phyloP scores from a whole-genome alignment of 768 basidiomycete species.

The Clitopilus passeckerianus region DNA sequence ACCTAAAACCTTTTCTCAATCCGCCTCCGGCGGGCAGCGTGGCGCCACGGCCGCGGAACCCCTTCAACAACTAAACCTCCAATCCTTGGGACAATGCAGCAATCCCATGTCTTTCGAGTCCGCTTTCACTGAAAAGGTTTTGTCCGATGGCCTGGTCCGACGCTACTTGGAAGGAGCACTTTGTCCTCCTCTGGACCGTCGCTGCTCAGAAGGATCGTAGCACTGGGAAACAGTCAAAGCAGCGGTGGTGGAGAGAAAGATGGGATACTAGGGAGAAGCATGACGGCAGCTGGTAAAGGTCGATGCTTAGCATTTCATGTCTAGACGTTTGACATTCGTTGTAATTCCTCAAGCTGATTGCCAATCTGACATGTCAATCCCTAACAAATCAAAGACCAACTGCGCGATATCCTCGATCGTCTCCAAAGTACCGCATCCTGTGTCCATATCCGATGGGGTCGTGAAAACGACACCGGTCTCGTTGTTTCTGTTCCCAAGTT shows the following conservation, averaged over 20 bases:
- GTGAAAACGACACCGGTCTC: not conserved
- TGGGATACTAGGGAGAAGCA: too few species aligned
- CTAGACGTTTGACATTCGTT: too few species aligned
- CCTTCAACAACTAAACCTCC: constrained; percentile 39
- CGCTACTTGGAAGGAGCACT: too few species aligned
- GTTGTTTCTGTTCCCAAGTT: not conserved
- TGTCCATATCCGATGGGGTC: not conserved
- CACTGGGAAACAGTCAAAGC: too few species aligned
- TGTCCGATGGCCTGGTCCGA: too few species aligned
- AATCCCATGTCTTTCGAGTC: constrained; percentile 12
- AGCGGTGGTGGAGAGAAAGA: too few species aligned
- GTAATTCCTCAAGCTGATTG: not conserved
- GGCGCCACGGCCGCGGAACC: constrained; percentile 49
- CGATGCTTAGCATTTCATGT: too few species aligned
- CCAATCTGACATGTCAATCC: not conserved
- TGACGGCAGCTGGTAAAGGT: too few species aligned
- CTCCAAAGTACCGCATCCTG: not conserved
- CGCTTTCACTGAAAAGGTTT: not conserved
- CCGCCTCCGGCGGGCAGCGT: constrained; percentile 53
- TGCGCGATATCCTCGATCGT: not conserved
- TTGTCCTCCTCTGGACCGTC: too few species aligned
- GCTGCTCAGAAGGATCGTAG: too few species aligned
- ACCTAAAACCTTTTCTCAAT: constrained; percentile 16
- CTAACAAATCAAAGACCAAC: not conserved
- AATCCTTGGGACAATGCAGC: constrained; percentile 50